A percentile compares a stretch with the other conserved stretches of the same genome.
These are phyloP conservation scores for Panicum virgatum DNA, from an alignment of 202 grass and related monocot genomes.

Conservation along the genomic window DNA sequence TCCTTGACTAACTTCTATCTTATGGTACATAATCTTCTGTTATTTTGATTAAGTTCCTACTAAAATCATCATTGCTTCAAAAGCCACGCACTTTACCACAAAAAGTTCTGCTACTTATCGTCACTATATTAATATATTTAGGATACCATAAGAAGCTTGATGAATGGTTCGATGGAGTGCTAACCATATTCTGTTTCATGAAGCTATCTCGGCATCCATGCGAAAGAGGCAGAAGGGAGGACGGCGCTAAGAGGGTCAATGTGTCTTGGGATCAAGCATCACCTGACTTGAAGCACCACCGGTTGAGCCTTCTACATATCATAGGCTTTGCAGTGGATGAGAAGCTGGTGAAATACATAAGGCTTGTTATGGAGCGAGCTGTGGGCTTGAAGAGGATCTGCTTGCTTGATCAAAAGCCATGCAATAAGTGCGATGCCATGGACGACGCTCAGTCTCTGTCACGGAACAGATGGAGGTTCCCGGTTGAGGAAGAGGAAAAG, in stretches of 20 bases:
- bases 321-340: not conserved
- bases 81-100: not conserved
- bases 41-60: not conserved
- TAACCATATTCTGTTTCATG: not conserved
- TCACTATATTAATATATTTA: not conserved
- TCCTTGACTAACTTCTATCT: not conserved
- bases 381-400: not conserved
- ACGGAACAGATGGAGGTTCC: not conserved
- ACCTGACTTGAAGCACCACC: not conserved
- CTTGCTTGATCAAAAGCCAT: not conserved
- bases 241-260: not conserved
- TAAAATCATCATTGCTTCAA: not conserved
- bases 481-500: not conserved
- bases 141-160: not conserved
- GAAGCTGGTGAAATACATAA: conserved; percentile 26
- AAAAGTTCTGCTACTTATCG: not conserved
- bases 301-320: not conserved
- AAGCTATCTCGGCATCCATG: conserved; percentile 26
- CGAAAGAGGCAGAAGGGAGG: not conserved
- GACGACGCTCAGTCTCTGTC: not conserved
- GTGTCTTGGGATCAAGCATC: conserved; percentile 6
- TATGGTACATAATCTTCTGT: not conserved
- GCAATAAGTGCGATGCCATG: not conserved
- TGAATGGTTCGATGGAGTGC: not conserved
- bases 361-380: not conserved